These are phyloP conservation scores for Pilasporangium apinafurcum DNA, from an alignment of 352 stramenopile genomes.

Conservation along the genomic window DNA sequence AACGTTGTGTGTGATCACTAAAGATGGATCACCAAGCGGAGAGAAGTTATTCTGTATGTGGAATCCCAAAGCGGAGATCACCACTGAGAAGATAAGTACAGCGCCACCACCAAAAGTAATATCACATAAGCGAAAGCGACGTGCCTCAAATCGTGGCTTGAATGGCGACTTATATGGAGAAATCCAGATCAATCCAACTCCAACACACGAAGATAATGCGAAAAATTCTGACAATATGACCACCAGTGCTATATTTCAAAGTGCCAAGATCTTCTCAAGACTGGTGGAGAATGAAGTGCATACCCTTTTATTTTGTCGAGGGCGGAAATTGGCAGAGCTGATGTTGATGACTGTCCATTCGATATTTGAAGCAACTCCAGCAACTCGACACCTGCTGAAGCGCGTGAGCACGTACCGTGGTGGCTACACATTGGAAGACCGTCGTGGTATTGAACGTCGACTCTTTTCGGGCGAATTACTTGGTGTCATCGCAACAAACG, in stretches of 20 bases:
- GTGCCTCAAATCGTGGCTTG: too few relatives aligned
- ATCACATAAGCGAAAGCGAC: background rate
- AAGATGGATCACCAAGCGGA: conserved; percentile 87
- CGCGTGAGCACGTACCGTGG: conserved; percentile 93
- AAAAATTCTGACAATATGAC: background rate
- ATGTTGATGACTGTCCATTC: conserved; percentile 84
- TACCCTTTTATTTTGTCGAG: conserved; percentile 95
- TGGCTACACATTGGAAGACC: conserved; percentile 90
- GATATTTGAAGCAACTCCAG: conserved; percentile 36
- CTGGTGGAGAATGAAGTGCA: conserved; percentile 87
- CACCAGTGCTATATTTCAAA: conserved; percentile 85
- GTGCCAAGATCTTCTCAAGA: conserved; percentile 86
- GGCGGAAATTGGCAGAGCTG: conserved; percentile 91
- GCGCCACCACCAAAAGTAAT: background rate
- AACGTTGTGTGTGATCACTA: conserved; percentile 65
- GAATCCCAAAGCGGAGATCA: conserved; percentile 81
- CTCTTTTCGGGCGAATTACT: conserved; percentile 94
- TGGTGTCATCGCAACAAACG: conserved; percentile 94
- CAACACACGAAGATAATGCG: background rate
- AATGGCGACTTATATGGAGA: too few relatives aligned
- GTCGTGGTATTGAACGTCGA: conserved; percentile 91
- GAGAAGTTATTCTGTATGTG: conserved; percentile 94
- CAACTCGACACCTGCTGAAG: conserved; percentile 41
- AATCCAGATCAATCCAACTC: background rate
- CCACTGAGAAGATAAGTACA: background rate